A percentile compares a stretch with the other conserved stretches of the same genome.
Conservation (phyloP, 2,329 filamentous ascomycete genomes). For the Pyrenophora teres region DNA sequence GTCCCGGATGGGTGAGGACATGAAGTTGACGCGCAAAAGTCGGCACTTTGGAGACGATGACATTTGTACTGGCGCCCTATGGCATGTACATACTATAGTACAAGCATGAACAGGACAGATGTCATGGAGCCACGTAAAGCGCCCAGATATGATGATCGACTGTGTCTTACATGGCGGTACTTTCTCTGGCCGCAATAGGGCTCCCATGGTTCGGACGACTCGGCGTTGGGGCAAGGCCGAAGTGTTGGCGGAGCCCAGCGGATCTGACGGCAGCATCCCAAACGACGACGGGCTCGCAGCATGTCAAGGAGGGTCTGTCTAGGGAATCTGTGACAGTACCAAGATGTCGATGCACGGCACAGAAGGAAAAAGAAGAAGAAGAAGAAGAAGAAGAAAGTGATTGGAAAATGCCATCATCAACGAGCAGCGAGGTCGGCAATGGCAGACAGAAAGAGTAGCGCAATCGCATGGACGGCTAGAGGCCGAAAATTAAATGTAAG, state of each 20-base stretch:
- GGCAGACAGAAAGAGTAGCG: slow-evolving; percentile 9
- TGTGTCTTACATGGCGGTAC: too few relatives aligned
- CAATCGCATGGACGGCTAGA: slow-evolving; percentile 1
- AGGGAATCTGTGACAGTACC: background rate
- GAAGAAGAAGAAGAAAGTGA: background rate
- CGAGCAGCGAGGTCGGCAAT: background rate
- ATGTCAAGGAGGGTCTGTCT: background rate
- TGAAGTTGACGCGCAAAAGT: too few relatives aligned
- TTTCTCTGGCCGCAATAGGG: background rate
- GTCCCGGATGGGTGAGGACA: too few relatives aligned
- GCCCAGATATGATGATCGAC: background rate
- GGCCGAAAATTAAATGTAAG: slow-evolving; percentile 9
- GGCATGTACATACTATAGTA: too few relatives aligned
- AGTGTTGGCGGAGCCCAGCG: slow-evolving; percentile 2
- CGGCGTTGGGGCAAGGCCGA: slow-evolving; percentile 2
- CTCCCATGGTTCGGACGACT: background rate
- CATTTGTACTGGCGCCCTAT: too few relatives aligned
- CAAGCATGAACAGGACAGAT: too few relatives aligned
- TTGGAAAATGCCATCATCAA: background rate
- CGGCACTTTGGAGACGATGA: too few relatives aligned
- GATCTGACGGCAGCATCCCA: slow-evolving; percentile 8
- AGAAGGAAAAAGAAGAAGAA: background rate
- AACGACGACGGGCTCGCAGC: slow-evolving; percentile 4
- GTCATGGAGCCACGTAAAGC: background rate
- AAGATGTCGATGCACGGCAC: background rate